A percentile compares a stretch with the other conserved stretches of the same genome.
Conservation (phyloP, 139 green algal genomes). For the Tetratostichococcus sp. region DNA sequence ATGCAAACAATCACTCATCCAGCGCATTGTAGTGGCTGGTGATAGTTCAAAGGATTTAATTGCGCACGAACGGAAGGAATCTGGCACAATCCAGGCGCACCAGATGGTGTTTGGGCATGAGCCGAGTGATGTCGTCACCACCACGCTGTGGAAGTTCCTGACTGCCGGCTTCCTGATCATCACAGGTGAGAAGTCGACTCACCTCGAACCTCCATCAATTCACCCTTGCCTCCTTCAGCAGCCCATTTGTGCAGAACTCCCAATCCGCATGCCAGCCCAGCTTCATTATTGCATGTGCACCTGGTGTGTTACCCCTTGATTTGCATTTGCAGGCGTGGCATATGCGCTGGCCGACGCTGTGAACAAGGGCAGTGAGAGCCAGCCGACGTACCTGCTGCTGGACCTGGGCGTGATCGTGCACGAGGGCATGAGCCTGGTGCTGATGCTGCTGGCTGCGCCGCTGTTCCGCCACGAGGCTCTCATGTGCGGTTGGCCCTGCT, state of each 20-base stretch:
- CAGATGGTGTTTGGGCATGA: not conserved
- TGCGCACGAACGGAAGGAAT: no score
- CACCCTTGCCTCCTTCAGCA: no score
- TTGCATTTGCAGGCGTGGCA: not conserved
- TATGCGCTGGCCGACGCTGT: not conserved
- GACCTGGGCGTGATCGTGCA: not conserved
- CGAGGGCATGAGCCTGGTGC: not conserved
- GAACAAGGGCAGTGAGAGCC: not conserved
- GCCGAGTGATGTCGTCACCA: not conserved
- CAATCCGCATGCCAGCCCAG: no score
- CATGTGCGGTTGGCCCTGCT: not conserved
- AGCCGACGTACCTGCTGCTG: not conserved
- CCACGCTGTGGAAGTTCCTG: not conserved
- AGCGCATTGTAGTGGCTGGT: no score
- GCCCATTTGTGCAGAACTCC: no score
- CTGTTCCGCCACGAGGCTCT: not conserved
- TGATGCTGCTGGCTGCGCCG: not conserved
- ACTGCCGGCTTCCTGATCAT: not conserved
- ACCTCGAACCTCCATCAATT: not conserved
- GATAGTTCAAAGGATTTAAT: no score
- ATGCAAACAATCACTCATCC: no score
- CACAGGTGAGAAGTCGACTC: not conserved
- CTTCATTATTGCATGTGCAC: no score
- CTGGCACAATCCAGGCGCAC: not conserved
- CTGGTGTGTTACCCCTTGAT: no score